phyloP scores from a whole-genome alignment of 169 alveolate genomes.

The Plasmodium relictum region DNA sequence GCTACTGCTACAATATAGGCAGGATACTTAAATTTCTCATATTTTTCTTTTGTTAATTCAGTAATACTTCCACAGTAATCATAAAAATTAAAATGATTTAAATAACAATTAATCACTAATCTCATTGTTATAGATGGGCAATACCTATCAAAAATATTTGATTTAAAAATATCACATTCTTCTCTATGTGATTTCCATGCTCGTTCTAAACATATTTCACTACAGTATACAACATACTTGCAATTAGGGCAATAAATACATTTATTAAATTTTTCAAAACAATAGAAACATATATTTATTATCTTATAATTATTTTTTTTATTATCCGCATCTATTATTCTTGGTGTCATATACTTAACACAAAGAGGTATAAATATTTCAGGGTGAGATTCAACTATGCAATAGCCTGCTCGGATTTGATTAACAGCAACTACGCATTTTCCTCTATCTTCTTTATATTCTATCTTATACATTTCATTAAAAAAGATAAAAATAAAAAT shows the following conservation, averaged over 20 bases:
- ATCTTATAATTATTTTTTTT: slow-evolving; percentile 37
- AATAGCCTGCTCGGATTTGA: slow-evolving; percentile 65
- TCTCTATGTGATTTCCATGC: slow-evolving; percentile 75
- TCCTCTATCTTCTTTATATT: slow-evolving; percentile 56
- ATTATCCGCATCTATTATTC: slow-evolving; percentile 42
- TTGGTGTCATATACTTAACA: slow-evolving; percentile 63
- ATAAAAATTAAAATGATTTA: slow-evolving; percentile 62
- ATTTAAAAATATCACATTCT: slow-evolving; percentile 60
- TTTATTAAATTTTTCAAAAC: slow-evolving; percentile 60
- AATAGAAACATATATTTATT: slow-evolving; percentile 56
- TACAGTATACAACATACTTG: slow-evolving; percentile 65
- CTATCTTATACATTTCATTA: slow-evolving; percentile 40
- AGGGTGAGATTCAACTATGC: slow-evolving; percentile 63
- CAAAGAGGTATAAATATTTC: slow-evolving; percentile 52
- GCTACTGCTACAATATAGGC: slow-evolving; percentile 73
- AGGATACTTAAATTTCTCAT: slow-evolving; percentile 64
- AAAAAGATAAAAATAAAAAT: background rate
- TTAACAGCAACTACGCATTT: slow-evolving; percentile 49
- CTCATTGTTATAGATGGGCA: slow-evolving; percentile 71
- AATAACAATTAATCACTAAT: slow-evolving; percentile 50
- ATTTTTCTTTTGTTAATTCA: slow-evolving; percentile 63
- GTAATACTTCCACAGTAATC: slow-evolving; percentile 57
- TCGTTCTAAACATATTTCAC: slow-evolving; percentile 52
- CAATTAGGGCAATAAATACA: slow-evolving; percentile 64
- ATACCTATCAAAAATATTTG: slow-evolving; percentile 58